Percentiles rank a stretch among this genome's conserved stretches.
Conservation (phyloP, 306 rosid genomes). For the Inga oerstediana region DNA sequence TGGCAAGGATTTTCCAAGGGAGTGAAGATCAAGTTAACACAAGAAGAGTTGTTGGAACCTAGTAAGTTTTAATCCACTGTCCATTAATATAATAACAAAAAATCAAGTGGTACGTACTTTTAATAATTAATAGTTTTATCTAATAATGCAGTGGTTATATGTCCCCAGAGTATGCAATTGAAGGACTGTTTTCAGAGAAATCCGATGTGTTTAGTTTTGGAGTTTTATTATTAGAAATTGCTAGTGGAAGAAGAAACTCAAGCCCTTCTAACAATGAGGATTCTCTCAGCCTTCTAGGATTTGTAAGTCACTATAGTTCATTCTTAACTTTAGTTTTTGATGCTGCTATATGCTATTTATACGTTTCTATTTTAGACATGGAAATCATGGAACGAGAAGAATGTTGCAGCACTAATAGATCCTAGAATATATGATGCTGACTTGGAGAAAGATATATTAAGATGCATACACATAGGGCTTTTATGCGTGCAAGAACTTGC, state of each 20-base stretch:
- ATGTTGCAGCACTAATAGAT: slow-evolving; percentile 19
- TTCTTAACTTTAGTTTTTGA: neutral
- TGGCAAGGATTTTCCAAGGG: neutral
- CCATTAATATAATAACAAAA: no score
- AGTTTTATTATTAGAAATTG: slow-evolving; percentile 38
- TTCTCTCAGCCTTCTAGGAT: slow-evolving; percentile 29
- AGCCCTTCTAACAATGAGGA: slow-evolving; percentile 21
- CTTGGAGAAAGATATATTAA: slow-evolving; percentile 1
- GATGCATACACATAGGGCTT: slow-evolving; percentile 42
- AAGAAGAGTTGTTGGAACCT: slow-evolving; percentile 7
- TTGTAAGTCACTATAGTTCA: slow-evolving; percentile 16
- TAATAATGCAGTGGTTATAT: slow-evolving; percentile 37
- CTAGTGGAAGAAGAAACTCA: slow-evolving; percentile 36
- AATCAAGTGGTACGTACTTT: neutral
- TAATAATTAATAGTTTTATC: neutral
- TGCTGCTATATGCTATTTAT: neutral
- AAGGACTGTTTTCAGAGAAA: slow-evolving; percentile 33
- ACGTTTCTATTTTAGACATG: slow-evolving; percentile 25
- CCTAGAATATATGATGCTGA: slow-evolving; percentile 1
- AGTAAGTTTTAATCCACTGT: slow-evolving; percentile 14
- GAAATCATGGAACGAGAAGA: slow-evolving; percentile 31
- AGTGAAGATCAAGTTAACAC: neutral
- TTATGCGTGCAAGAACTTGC: slow-evolving; percentile 41
- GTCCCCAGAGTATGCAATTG: slow-evolving; percentile 40
- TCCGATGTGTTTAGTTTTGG: slow-evolving; percentile 46